These are phyloP conservation scores for Pythium utonaiense DNA, from an alignment of 352 stramenopile genomes.

Conservation along the genomic window DNA sequence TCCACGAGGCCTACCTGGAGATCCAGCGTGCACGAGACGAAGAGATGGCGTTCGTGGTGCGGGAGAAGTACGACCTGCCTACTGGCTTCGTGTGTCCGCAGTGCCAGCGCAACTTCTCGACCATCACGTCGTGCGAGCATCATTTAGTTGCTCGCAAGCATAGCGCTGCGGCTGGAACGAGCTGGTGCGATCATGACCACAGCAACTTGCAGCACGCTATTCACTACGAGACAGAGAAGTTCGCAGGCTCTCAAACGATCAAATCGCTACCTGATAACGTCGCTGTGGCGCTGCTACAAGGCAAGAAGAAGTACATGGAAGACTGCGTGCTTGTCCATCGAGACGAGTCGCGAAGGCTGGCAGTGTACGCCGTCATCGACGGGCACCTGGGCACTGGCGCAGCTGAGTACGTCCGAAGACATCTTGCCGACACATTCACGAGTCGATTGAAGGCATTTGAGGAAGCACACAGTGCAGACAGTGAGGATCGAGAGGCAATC, in stretches of 20 bases:
- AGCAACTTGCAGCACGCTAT: conserved; percentile 23
- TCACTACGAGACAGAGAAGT: conserved; percentile 18
- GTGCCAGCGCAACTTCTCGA: conserved; percentile 62
- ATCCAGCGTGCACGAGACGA: conserved; percentile 41
- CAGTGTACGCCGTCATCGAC: conserved; percentile 95
- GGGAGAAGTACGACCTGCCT: conserved; percentile 51
- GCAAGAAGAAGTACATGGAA: conserved; percentile 92
- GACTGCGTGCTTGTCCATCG: conserved; percentile 54
- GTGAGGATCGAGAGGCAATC: conserved; percentile 22
- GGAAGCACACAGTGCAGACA: not conserved
- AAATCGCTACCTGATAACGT: conserved; percentile 6
- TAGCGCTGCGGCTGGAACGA: conserved; percentile 21
- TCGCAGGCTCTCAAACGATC: conserved; percentile 13
- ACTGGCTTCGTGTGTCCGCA: conserved; percentile 51
- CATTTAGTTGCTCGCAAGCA: conserved; percentile 53
- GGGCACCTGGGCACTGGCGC: conserved; percentile 91
- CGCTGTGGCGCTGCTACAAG: conserved; percentile 80
- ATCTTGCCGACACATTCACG: conserved; percentile 2
- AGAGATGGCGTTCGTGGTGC: conserved; percentile 52
- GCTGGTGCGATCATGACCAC: conserved; percentile 61
- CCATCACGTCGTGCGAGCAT: conserved; percentile 54
- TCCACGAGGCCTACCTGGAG: conserved; percentile 65
- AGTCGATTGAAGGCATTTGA: conserved; percentile 1
- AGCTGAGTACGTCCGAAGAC: conserved; percentile 64
- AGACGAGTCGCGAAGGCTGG: conserved; percentile 30